Base-by-base conservation (phyloP, 163 green algal species). In the Prototheca wickerhamii region DNA sequence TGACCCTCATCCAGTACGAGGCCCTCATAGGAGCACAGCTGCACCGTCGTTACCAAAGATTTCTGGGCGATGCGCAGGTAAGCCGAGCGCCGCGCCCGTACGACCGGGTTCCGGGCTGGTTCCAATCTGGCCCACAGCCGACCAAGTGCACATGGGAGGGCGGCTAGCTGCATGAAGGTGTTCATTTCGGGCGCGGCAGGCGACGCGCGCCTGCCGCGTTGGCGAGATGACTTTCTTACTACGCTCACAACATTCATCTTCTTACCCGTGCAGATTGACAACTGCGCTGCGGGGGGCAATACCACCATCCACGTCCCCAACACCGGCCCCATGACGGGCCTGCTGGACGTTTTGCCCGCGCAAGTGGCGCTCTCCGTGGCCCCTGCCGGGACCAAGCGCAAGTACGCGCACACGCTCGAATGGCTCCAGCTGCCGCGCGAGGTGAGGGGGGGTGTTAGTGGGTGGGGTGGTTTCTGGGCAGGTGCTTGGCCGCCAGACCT, bases 391-490 rank as follows among this genome's bases (percentile, higher is more conserved):
- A n/a, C 60, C 4, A 79, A 68, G 23, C 70, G 84, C 23, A 78
- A 78, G 51, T 89, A 88, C 62, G 44, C 58, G 0, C 77, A 88
- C 69, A 89, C 84, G 0, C 62, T 90, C 4, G 82, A 89, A 70
- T 77, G 75, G 63, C 61, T 91, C 3, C 69, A 78, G 53, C 31
- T 26, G 29, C 30, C 8, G 28, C 43, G 31, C 32, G n/a, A 26
- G 26, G 58, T 26, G 21, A 30, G n/a, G n/a, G n/a, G n/a, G n/a
- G 33, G 23, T 37, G 46, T 8, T 40, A 58, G n/a, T 25, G 55
- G 31, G 21, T 49, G 32, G 10, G 56, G 30, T 31, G 32, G 32
- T n/a, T n/a, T n/a, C n/a, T n/a, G n/a, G n/a, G n/a, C n/a, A n/a
- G n/a, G n/a, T n/a, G n/a, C n/a, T n/a, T n/a, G n/a, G n/a, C n/a